These are phyloP conservation scores for Alternaria sp. DNA, from an alignment of 2,329 filamentous ascomycete genomes.

Conservation along the genomic window DNA sequence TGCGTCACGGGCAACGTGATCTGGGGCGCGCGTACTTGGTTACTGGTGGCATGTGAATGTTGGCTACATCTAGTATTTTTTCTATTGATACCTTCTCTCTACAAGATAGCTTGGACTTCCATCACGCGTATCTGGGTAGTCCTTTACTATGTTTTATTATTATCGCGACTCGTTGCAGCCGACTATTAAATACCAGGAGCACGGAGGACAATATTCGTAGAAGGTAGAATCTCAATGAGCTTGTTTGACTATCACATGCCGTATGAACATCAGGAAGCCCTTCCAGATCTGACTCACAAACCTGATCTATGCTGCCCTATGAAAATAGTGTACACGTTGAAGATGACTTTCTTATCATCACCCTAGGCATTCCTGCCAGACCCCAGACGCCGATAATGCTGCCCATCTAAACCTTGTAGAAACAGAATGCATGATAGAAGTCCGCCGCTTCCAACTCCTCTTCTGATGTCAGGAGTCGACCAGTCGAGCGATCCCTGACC, in stretches of 20 bases:
- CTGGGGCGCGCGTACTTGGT: not conserved
- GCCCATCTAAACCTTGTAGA: constrained; percentile 78
- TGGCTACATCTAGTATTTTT: not conserved
- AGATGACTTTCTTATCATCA: not conserved
- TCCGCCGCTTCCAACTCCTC: constrained; percentile 86
- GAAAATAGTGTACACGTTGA: not conserved
- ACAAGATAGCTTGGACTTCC: not conserved
- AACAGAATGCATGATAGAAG: constrained; percentile 95
- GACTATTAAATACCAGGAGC: not conserved
- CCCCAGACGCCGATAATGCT: constrained; percentile 4
- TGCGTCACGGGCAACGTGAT: constrained; percentile 7
- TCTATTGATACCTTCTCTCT: not conserved
- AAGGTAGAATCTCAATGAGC: not conserved
- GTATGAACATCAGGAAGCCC: not conserved
- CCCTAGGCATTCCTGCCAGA: not conserved
- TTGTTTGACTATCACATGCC: not conserved
- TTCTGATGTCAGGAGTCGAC: constrained; percentile 72
- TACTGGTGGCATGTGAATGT: constrained; percentile 3
- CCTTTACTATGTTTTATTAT: not conserved
- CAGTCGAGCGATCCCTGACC: constrained; percentile 74
- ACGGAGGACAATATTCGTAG: not conserved
- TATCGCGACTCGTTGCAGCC: not conserved
- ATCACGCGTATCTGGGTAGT: not conserved
- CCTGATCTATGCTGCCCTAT: not conserved
- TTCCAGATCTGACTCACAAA: not conserved